phyloP scores from a whole-genome alignment of 495 filamentous ascomycete species.

The Usnea hakonensis region DNA sequence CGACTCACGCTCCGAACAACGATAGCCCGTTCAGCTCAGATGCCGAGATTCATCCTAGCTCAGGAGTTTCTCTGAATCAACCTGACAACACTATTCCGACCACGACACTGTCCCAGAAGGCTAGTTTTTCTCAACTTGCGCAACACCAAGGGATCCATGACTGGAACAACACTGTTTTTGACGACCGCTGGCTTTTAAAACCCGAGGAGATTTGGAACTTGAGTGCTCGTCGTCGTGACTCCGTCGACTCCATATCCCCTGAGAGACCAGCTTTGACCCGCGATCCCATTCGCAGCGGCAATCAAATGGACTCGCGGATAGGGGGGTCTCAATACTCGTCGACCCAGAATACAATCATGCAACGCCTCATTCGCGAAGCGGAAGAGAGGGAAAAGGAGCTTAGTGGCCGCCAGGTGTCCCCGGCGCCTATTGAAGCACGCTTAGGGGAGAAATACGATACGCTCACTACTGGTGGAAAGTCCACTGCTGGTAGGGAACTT shows the following conservation, averaged over 20 bases:
- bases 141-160: slow-evolving; percentile 5
- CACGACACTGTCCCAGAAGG: slow-evolving; percentile 7
- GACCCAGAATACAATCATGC: background rate
- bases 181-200: slow-evolving; percentile 20
- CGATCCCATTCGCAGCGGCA: background rate
- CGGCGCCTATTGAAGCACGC: background rate
- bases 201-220: slow-evolving; percentile 12
- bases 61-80: background rate
- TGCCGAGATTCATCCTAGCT: slow-evolving; percentile 1
- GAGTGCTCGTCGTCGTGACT: background rate
- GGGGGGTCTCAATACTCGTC: background rate
- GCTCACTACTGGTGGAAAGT: background rate
- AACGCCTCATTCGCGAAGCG: background rate
- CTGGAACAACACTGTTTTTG: slow-evolving; percentile 19
- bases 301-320: background rate
- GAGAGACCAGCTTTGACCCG: background rate
- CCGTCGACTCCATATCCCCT: background rate
- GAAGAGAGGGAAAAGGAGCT: background rate
- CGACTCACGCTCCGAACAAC: background rate
- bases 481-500: too few species aligned
- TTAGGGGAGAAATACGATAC: background rate
- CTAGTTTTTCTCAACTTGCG: slow-evolving; percentile 17
- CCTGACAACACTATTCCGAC: background rate
- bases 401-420: background rate
- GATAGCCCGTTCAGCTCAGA: slow-evolving; percentile 4